A percentile compares a stretch with the other conserved stretches of the same genome.
phyloP scores from a whole-genome alignment of 2,329 filamentous ascomycete species.

The Fusarium redolens region DNA sequence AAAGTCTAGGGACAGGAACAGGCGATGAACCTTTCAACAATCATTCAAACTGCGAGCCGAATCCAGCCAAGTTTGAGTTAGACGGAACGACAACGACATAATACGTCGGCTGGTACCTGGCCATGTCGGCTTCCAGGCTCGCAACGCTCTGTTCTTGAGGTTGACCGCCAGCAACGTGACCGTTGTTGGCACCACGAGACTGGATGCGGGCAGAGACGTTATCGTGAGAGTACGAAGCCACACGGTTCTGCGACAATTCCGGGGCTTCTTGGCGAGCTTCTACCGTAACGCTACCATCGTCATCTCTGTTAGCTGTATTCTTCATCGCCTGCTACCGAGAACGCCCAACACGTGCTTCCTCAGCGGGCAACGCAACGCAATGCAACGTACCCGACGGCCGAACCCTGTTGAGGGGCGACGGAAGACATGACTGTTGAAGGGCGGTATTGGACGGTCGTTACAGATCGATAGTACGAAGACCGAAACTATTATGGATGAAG shows the following conservation, averaged over 20 bases:
- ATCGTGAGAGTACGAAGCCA: not conserved
- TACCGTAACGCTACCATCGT: not conserved
- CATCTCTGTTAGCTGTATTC: conserved; percentile 15
- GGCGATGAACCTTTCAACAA: not conserved
- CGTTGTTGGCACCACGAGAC: not conserved
- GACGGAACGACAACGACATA: not conserved
- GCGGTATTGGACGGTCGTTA: not conserved
- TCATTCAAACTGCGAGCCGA: conserved; percentile 13
- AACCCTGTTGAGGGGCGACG: conserved; percentile 12
- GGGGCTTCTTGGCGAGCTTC: conserved; percentile 8
- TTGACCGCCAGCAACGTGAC: not conserved
- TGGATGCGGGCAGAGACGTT: conserved; percentile 12
- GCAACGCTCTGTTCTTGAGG: not conserved
- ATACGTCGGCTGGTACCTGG: not conserved
- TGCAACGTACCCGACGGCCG: conserved; percentile 21
- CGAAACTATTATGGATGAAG: not conserved
- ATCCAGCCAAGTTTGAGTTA: not conserved
- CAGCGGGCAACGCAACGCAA: not conserved
- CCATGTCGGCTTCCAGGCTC: conserved; percentile 15
- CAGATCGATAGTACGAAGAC: not conserved
- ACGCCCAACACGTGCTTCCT: not conserved
- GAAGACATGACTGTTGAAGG: conserved; percentile 18
- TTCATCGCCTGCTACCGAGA: not conserved
- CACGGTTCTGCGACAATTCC: not conserved
- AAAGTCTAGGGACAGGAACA: not conserved